Base-by-base conservation (phyloP, 2,329 filamentous ascomycete genomes). In the Talaromyces rugulosus region DNA sequence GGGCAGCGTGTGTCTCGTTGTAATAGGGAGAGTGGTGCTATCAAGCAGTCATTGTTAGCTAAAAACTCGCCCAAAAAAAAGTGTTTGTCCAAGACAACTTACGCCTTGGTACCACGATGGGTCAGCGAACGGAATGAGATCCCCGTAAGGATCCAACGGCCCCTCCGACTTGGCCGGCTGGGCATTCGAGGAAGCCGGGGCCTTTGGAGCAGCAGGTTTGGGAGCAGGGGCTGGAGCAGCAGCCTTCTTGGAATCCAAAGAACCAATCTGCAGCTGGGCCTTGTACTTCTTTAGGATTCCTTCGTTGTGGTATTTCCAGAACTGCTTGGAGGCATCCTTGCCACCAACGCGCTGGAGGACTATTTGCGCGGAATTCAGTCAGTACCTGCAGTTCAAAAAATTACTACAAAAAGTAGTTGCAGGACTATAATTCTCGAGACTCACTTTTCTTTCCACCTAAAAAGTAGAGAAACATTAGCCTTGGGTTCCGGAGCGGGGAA, bases 11-110 rank as follows among this genome's bases (percentile, higher is more conserved):
- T 5, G 91, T 88, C 78, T 96, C 89, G 80, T 97, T 97, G 84
- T 89, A 96, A 84, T 97, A 98, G 31, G 94, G 92, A 1, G 94
- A 96, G 81, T 96, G 91, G 79, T 96, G 96, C 90, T 96, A 66
- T 42, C 11, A 56, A 50, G 34, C 12, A 62, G 30, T 11, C 14
- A 33, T 59, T 66, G 31, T 51, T 27, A 47, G 47, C 36, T 7
- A 40, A 65, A 40, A 68, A 65, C 53, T 51, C 8, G 23, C 23
- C 2, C 23, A 23, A 23, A 23, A 23, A 23, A 23, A 23, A 23
- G 23, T 23, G 23, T 23, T 23, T 23, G 23, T 23, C 23, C 23
- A 23, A 47, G 23, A 42, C 28, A 58, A 82, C 91, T 77, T 82
- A 96, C 92, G 67, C 88, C 89, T 77, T 96, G 93, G 78, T 97